Evolutionary conservation across 202 grass and related monocot species (phyloP), one percentile per base, ranked within the genome.

Genomic region (Zoysia matrella): DNA sequence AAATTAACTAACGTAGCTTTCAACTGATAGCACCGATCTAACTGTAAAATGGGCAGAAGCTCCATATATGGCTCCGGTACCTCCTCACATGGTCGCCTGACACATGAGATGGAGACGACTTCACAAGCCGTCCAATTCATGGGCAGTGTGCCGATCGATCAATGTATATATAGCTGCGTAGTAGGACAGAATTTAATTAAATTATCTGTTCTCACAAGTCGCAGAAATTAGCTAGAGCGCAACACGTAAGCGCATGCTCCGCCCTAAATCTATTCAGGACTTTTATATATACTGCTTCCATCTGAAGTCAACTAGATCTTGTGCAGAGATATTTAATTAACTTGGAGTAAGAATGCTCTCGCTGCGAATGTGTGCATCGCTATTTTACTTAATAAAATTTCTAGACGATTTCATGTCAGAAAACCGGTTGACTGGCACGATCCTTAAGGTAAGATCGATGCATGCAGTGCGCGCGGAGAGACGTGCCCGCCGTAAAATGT

Each of bases 401-500:
- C 7, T 22, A 41, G 44, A 50, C 71, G 2, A 6, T 7, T 30
- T 57, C 44, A 8, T 71, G 54, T 71, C 66, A 71, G 44, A 39
- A 80, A 60, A 36, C 1, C 11, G 49, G 14, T 48, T 58, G 43
- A 39, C n/a, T 58, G 53, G 41, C 64, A 8, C 50, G 10, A 79
- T 41, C 44, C 12, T 14, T 70, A 14, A 70, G 10, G 66, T 11
- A 60, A 70, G 77, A 80, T 80, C 60, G 8, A 36, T 36, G 30
- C 30, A 45, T 67, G 30, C 52, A 60, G 5, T 36, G 53, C 66
- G 7, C 66, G 66, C 54, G 53, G 67, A 80, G 53, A 71, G 39
- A 22, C 30, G 78, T 70, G 67, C 3, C 46, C 54, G 66, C 53
- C 50, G 22, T 47, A 80, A 71, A 71, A 80, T 80, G 67, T 80